phyloP scores from a whole-genome alignment of 2,329 filamentous ascomycete genomes.

The Trichophyton verrucosum region DNA sequence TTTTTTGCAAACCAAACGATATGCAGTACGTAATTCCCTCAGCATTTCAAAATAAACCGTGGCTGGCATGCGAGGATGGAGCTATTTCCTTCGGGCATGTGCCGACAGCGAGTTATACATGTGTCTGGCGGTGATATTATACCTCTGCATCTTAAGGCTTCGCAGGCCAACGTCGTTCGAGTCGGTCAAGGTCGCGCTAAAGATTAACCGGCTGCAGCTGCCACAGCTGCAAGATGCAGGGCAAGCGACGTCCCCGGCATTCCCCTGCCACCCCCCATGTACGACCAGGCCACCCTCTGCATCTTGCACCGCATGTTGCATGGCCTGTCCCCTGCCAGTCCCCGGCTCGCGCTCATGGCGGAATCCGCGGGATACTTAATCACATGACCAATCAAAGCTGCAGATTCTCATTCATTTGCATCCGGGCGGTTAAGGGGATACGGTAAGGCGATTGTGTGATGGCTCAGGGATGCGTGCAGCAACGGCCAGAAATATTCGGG shows the following conservation, averaged over 20 bases:
- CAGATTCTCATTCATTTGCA: background rate
- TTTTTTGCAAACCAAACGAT: background rate
- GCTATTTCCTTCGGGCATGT: background rate
- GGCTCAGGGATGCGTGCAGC: background rate
- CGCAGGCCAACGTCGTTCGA: background rate
- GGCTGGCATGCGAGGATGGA: background rate
- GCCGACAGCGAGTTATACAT: background rate
- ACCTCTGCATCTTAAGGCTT: background rate
- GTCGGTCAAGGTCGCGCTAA: constrained; percentile 3
- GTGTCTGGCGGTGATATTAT: background rate
- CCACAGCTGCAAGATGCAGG: background rate
- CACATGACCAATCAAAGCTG: constrained; percentile 1
- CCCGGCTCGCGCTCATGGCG: background rate
- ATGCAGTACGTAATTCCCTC: background rate
- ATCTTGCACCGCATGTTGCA: background rate
- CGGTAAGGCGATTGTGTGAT: background rate
- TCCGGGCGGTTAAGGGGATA: background rate
- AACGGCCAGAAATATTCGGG: background rate
- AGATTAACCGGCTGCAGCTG: background rate
- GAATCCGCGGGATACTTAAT: background rate
- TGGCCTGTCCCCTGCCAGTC: background rate
- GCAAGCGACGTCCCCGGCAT: background rate
- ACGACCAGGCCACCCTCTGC: background rate
- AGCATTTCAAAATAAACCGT: background rate
- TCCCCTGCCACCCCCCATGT: background rate